Evolutionary conservation across 1,139 yeast species (phyloP).

Genomic region (Blastobotrys proliferans): DNA sequence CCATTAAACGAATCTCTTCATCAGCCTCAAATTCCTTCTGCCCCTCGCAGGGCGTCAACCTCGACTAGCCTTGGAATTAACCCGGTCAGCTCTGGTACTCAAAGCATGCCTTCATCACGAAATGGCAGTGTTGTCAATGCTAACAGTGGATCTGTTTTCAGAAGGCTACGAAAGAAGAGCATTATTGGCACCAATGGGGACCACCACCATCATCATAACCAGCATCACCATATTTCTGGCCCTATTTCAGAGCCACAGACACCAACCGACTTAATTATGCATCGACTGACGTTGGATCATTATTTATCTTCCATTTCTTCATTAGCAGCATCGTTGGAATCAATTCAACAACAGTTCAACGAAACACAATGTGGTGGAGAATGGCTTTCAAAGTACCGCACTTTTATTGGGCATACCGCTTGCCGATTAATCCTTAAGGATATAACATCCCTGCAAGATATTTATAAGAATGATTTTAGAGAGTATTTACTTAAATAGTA

Average conservation of each 20-base stretch:
- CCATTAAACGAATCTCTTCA: slow-evolving; percentile 12
- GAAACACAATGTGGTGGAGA: slow-evolving; percentile 13
- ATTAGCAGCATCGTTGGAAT: slow-evolving; percentile 19
- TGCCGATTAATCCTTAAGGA: slow-evolving; percentile 26
- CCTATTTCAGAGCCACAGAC: slow-evolving; percentile 10
- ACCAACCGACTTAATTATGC: slow-evolving; percentile 6
- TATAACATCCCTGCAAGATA: slow-evolving; percentile 20
- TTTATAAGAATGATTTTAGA: slow-evolving; percentile 23
- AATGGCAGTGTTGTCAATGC: slow-evolving; percentile 6
- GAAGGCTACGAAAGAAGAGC: slow-evolving; percentile 17
- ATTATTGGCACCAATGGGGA: slow-evolving; percentile 9
- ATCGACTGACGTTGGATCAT: slow-evolving; percentile 12
- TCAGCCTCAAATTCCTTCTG: too few relatives aligned
- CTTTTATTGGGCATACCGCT: slow-evolving; percentile 22
- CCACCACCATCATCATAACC: background rate
- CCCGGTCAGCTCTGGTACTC: background rate
- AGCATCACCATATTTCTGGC: background rate
- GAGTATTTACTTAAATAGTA: slow-evolving; percentile 16
- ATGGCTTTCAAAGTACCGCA: slow-evolving; percentile 23
- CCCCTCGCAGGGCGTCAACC: slow-evolving; percentile 4
- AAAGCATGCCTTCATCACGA: slow-evolving; percentile 6
- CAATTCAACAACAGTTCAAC: slow-evolving; percentile 15
- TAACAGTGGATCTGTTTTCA: too few relatives aligned
- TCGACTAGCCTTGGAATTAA: slow-evolving; percentile 3
- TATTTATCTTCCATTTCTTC: slow-evolving; percentile 18